A percentile compares a stretch with the other conserved stretches of the same genome.
Conservation (phyloP, 1,139 yeast species). For the Yamadazyma dushanensis region DNA sequence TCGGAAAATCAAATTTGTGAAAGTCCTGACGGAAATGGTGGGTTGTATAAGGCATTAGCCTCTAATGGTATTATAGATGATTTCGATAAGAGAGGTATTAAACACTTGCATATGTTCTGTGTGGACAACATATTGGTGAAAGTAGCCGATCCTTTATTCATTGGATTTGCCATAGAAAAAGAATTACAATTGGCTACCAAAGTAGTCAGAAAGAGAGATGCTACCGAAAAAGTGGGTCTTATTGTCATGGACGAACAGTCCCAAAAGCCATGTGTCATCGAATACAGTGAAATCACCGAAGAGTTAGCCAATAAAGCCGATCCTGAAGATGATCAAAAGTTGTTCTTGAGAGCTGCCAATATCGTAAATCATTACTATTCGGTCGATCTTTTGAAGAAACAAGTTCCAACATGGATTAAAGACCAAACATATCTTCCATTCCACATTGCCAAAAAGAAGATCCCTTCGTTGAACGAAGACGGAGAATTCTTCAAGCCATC, state of each 20-base stretch:
- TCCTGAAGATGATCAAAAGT: slow-evolving; percentile 49
- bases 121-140: slow-evolving; percentile 92
- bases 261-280: slow-evolving; percentile 84
- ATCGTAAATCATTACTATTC: slow-evolving; percentile 97
- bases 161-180: slow-evolving; percentile 78
- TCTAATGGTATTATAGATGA: slow-evolving; percentile 68
- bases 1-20: slow-evolving; percentile 59
- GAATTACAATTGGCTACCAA: slow-evolving; percentile 82
- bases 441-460: slow-evolving; percentile 92
- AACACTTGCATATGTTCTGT: slow-evolving; percentile 95
- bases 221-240: slow-evolving; percentile 87
- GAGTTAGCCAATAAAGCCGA: slow-evolving; percentile 67
- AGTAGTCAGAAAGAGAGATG: slow-evolving; percentile 90
- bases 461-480: slow-evolving; percentile 56
- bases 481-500: slow-evolving; percentile 60
- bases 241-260: slow-evolving; percentile 69
- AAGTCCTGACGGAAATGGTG: slow-evolving; percentile 99
- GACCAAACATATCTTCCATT: slow-evolving; percentile 74
- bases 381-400: slow-evolving; percentile 59
- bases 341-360: slow-evolving; percentile 89
- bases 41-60: slow-evolving; percentile 81
- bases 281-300: slow-evolving; percentile 83
- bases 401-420: slow-evolving; percentile 69
- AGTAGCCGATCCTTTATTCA: slow-evolving; percentile 90
- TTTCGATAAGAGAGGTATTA: slow-evolving; percentile 65